Base-by-base conservation (phyloP, 169 alveolate species). In the Cryptosporidium sp. region DNA sequence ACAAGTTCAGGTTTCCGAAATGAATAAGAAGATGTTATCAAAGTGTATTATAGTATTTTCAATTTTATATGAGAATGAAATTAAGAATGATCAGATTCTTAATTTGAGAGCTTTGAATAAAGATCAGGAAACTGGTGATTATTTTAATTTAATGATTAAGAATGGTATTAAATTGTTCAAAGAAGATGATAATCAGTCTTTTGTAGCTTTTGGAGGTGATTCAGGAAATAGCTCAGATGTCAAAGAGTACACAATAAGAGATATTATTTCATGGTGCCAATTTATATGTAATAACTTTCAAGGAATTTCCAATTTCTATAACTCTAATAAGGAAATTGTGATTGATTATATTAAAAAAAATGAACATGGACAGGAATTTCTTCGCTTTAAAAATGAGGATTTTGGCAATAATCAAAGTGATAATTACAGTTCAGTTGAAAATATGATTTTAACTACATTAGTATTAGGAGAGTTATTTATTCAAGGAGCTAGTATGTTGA, bases 401-500 rank as follows among this genome's bases (percentile, higher is more conserved):
- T 41, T 45, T 50, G n/a, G 3, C 0, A 61, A 10, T 61, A n/a
- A 67, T 14, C 4, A 31, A 1, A 52, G 2, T 23, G 21, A 10
- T 61, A n/a, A 67, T 14, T 14, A 31, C 10, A 52, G 2, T 23
- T 26, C 29, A 26, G 8, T 55, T 4, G 67, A 55, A 12, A 26
- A 6, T 21, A 18, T n/a, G 50, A 67, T 67, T 33, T 33, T 67
- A 14, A 9, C 14, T 0, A 12, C 51, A 5, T 39, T 67, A 10
- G 26, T 39, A 9, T 18, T 67, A 23, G 39, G 71, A 12, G 86
- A 73, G 45, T 14, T 73, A 33, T 52, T 55, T 52, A 35, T 73
- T 23, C 86, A 73, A 21, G 86, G 86, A 21, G 86, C 84, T 26
- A 48, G 58, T 50, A 70, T 70, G 84, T 31, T 70, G n/a, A 70